phyloP scores from a whole-genome alignment of 2,329 filamentous ascomycete species.

The Diaporthe vexans region DNA sequence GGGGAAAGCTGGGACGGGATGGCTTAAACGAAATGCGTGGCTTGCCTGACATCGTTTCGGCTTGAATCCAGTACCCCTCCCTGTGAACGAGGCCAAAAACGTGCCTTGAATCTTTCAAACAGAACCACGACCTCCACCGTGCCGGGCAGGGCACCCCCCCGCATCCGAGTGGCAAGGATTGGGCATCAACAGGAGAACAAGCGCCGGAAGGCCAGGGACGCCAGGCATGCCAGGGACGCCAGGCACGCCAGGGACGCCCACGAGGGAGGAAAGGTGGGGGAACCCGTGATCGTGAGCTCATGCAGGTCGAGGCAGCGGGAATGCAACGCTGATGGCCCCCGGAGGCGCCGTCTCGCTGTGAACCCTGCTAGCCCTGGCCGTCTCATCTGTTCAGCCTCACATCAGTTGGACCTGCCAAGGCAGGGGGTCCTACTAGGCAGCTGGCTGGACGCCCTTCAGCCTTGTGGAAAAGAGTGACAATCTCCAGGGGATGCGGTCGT shows the following conservation, averaged over 20 bases:
- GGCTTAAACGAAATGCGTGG: conserved; percentile 27
- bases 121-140: conserved; percentile 20
- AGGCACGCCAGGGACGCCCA: neutral
- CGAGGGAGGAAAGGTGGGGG: conserved; percentile 19
- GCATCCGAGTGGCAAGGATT: conserved; percentile 32
- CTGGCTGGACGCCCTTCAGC: conserved; percentile 6
- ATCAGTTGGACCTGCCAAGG: conserved; percentile 18
- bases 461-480: conserved; percentile 27
- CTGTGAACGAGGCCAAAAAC: neutral
- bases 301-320: conserved; percentile 16
- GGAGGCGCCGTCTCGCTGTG: conserved; percentile 4
- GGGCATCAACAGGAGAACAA: conserved; percentile 13
- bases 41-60: conserved; percentile 24
- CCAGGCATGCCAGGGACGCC: neutral
- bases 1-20: neutral
- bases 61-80: conserved; percentile 4
- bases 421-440: neutral
- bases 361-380: conserved; percentile 20
- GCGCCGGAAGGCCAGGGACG: neutral
- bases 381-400: conserved; percentile 16
- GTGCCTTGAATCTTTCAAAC: conserved; percentile 17
- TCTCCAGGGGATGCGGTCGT: neutral
- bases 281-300: conserved; percentile 36
- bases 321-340: conserved; percentile 30
- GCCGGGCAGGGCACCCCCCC: conserved; percentile 10